Conservation (phyloP, 106 monocot species). For the Allium sativum region DNA sequence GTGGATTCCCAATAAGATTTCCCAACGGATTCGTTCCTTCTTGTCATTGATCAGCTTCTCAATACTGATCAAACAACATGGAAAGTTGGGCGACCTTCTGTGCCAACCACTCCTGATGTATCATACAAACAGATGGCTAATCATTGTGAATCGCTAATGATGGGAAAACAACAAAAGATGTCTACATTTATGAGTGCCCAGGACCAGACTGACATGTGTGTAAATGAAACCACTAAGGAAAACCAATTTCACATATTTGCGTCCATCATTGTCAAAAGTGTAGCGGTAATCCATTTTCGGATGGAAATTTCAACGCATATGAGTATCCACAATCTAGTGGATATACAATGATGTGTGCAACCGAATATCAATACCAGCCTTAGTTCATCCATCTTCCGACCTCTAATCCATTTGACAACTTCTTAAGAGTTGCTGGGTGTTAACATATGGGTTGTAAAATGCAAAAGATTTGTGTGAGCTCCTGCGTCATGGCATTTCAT, state of each 20-base stretch:
- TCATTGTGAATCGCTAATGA: conserved; percentile 64
- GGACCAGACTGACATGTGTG: conserved; percentile 29
- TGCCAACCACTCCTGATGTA: conserved; percentile 48
- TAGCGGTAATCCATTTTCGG: conserved; percentile 29
- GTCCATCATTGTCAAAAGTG: conserved; percentile 9
- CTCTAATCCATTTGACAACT: conserved; percentile 66
- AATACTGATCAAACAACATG: conserved; percentile 12
- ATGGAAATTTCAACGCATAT: conserved; percentile 20
- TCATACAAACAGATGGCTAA: conserved; percentile 72
- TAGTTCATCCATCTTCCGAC: conserved; percentile 36
- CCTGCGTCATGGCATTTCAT: too few relatives aligned
- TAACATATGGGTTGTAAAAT: conserved; percentile 2
- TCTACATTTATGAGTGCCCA: conserved; percentile 35
- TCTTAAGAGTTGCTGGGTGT: conserved; percentile 51
- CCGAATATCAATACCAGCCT: conserved; percentile 16
- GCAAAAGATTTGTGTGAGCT: too few relatives aligned
- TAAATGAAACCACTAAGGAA: conserved; percentile 3
- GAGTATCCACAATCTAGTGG: neutral
- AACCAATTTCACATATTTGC: neutral
- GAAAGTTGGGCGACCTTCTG: conserved; percentile 40
- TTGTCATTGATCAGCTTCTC: too few relatives aligned
- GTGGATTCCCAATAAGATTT: too few relatives aligned
- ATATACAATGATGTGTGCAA: neutral
- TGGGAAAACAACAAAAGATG: conserved; percentile 68
- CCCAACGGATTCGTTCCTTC: too few relatives aligned